Percentiles rank a stretch among this genome's conserved stretches.
These are phyloP conservation scores for Trypanosomatidae sp. DNA, from an alignment of 208 protist genomes.

Conservation along the genomic window DNA sequence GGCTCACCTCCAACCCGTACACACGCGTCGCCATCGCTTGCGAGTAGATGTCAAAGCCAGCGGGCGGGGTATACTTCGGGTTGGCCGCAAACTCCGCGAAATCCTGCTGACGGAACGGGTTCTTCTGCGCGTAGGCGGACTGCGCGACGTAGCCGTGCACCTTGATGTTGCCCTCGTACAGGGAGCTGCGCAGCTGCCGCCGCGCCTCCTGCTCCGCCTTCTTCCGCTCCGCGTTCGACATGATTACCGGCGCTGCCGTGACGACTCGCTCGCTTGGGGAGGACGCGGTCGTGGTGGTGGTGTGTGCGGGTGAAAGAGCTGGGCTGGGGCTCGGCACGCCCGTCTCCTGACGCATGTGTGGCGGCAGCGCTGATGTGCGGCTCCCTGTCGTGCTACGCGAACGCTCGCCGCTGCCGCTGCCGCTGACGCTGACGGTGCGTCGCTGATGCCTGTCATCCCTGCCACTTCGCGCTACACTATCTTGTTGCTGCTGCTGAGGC, in stretches of 20 bases:
- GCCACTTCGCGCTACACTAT: too few relatives aligned
- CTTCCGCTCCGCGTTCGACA: neutral
- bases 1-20: constrained; percentile 30
- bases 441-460: neutral
- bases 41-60: constrained; percentile 29
- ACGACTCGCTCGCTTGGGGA: neutral
- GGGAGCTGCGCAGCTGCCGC: too few relatives aligned
- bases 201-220: constrained; percentile 11
- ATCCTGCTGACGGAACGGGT: constrained; percentile 69
- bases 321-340: neutral
- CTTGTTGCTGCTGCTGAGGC: too few relatives aligned
- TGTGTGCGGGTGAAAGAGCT: neutral
- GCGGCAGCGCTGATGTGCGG: constrained; percentile 4
- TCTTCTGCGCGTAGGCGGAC: constrained; percentile 57
- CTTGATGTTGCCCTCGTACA: constrained; percentile 12
- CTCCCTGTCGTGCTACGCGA: neutral
- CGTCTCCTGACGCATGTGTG: constrained; percentile 14
- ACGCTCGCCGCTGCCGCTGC: too few relatives aligned
- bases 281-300: neutral
- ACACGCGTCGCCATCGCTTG: constrained; percentile 24
- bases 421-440: neutral
- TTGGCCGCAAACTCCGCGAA: constrained; percentile 64
- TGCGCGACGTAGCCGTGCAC: constrained; percentile 48
- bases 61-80: constrained; percentile 45
- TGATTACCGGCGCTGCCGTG: neutral